A percentile compares a stretch with the other conserved stretches of the same genome.
phyloP scores from a whole-genome alignment of 768 basidiomycete genomes.

The Holtermanniella nyarrowii region DNA sequence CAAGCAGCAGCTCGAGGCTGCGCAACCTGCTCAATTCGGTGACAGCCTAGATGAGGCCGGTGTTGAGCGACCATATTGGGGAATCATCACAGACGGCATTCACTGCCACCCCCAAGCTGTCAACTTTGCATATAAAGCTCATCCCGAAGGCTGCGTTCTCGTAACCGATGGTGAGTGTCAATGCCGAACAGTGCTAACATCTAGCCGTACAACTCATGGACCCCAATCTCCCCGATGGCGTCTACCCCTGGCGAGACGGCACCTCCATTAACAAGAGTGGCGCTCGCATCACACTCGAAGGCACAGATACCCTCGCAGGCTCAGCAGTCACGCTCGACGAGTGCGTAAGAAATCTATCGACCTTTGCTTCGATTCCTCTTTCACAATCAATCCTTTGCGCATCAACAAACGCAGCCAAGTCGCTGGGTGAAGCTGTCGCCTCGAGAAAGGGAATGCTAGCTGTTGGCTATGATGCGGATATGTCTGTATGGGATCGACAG shows the following conservation, averaged over 20 bases:
- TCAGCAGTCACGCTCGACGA: constrained; percentile 74
- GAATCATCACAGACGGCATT: constrained; percentile 80
- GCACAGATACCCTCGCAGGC: constrained; percentile 78
- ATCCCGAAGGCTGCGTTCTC: constrained; percentile 74
- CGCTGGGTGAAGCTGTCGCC: constrained; percentile 63
- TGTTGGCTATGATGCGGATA: constrained; percentile 75
- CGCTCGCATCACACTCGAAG: constrained; percentile 67
- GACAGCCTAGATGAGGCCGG: not conserved
- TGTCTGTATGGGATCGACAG: constrained; percentile 60
- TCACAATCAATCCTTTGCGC: constrained; percentile 77
- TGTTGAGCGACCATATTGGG: constrained; percentile 70
- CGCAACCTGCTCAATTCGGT: not conserved
- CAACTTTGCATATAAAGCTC: constrained; percentile 71
- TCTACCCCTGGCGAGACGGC: constrained; percentile 80
- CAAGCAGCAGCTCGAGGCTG: not conserved
- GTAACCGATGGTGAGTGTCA: constrained; percentile 67
- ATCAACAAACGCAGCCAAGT: constrained; percentile 75
- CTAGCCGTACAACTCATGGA: constrained; percentile 72
- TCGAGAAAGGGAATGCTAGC: constrained; percentile 61
- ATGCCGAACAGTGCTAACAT: not conserved
- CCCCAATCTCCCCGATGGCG: constrained; percentile 68
- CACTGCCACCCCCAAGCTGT: constrained; percentile 87
- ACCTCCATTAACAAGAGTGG: constrained; percentile 71
- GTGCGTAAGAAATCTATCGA: constrained; percentile 73
- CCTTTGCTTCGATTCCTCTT: constrained; percentile 72